Evolutionary conservation across 1,139 yeast genomes (phyloP), one percentile per base, ranked within the genome.

Genomic region (Blastobotrys persicus): DNA sequence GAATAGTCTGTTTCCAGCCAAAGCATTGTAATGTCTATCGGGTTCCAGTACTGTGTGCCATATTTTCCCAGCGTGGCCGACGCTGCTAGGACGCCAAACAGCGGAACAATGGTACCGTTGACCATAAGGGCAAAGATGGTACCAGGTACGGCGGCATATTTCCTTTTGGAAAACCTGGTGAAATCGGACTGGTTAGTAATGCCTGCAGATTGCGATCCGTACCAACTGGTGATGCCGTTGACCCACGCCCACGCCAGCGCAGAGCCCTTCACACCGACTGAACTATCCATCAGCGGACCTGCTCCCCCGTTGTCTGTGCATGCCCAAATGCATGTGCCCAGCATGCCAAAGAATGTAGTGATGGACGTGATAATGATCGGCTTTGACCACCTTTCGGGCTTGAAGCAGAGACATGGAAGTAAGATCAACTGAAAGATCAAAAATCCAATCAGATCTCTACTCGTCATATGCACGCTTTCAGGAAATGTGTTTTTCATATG

Each of bases 141-240:
- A 11, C 59, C 59, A 47, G 51, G 64, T 44, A 34, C 61, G 51
- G 52, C 70, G 67, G 48, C 50, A 28, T 55, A 61, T 54, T 41
- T 60, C 56, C 43, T 52, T 42, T 58, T 32, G 53, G 54, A 19
- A 59, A 74, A 76, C 51, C 79, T 61, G 3, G 78, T 65, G 54
- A 64, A 75, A 56, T 76, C 79, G 35, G 74, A 60, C 53, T 72
- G 75, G 56, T 76, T 75, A 23, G 77, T 65, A 26, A 72, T 49
- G 4, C 59, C 56, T 2, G 57, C 53, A 11, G 57, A 44, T 34
- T 53, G 44, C 4, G 56, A 42, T n/a, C 63, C 64, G 46, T 54
- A 52, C 59, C 59, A 50, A 12, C 55, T 48, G 26, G 57, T 58
- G 20, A 61, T 55, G 31, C 61, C 60, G 39, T 54, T 53, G 11